Base-by-base conservation (phyloP, 495 filamentous ascomycete genomes). In the Penicillium taxi region DNA sequence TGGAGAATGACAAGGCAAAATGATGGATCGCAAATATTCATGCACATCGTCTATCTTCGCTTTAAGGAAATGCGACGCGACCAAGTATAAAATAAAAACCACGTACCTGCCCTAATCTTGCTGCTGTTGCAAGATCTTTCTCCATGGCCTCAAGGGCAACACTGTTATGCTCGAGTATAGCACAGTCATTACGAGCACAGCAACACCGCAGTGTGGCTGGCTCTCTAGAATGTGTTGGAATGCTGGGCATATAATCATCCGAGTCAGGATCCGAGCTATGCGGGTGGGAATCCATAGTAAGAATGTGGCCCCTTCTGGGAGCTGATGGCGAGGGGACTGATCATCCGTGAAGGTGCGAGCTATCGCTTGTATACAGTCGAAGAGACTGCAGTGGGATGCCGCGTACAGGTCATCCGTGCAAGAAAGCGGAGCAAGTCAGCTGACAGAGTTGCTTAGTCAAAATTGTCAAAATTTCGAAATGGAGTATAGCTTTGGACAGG, bases 81-180 rank as follows among this genome's bases (percentile, higher is more conserved):
- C 9, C 12, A 6, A 23, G 40, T 16, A 21, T 38, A 21, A 29
- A 35, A 42, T 27, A 37, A 3, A 24, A 13, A n/a, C 6, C 28
- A 61, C 60, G 44, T 77, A 93, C 90, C 83, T 95, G 83, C 30
- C 90, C 90, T 55, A 96, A 72, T 42, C 80, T 71, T 22, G 87
- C 90, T 9, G 90, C 90, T 17, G 76, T 84, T 39, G 76, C 75
- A 9, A 95, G 82, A 63, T 96, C 84, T 46, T 79, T 80, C 61
- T 98, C 89, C 43, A 96, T 65, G 35, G 78, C 81, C 50, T 81
- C 74, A 14, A 95, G 70, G 26, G 86, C 77, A n/a, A 69, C 66
- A 59, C 80, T 76, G 56, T 85, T 93, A 51, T 86, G 76, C 58
- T 74, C 77, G 37, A 90, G 71, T 55, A 82, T 85, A 44, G 81